These are phyloP conservation scores for Boletus vermiculosoides DNA, from an alignment of 768 basidiomycete species.

Conservation along the genomic window DNA sequence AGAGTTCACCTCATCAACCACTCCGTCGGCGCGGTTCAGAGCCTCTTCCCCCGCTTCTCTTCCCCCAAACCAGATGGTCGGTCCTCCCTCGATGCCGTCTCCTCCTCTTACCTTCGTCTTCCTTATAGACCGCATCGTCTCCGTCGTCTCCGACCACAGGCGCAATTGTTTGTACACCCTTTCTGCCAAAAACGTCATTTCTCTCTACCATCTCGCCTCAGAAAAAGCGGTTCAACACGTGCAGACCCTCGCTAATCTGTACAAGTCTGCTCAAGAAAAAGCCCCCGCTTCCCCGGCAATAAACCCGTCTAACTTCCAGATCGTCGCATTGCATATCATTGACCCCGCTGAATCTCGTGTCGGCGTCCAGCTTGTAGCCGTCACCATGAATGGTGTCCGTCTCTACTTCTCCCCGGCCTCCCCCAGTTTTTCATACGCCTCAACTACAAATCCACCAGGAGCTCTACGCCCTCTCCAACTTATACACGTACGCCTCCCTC, in stretches of 20 bases:
- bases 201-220: slow-evolving; percentile 59
- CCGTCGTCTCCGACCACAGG: slow-evolving; percentile 61
- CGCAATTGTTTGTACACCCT: slow-evolving; percentile 80
- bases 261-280: slow-evolving; percentile 77
- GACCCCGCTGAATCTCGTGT: slow-evolving; percentile 63
- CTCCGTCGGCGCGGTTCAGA: slow-evolving; percentile 74
- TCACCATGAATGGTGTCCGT: slow-evolving; percentile 80
- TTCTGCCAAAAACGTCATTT: slow-evolving; percentile 61
- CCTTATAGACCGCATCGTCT: slow-evolving; percentile 64
- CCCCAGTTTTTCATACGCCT: slow-evolving; percentile 48
- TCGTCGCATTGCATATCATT: slow-evolving; percentile 70
- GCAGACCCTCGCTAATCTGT: slow-evolving; percentile 74
- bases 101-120: slow-evolving; percentile 3
- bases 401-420: slow-evolving; percentile 73
- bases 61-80: slow-evolving; percentile 63
- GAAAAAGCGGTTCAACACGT: slow-evolving; percentile 68
- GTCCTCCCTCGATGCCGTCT: slow-evolving; percentile 18
- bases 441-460: slow-evolving; percentile 29
- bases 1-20: slow-evolving; percentile 84
- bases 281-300: slow-evolving; percentile 74
- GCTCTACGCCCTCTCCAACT: slow-evolving; percentile 53
- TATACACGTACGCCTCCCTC: slow-evolving; percentile 77
- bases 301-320: slow-evolving; percentile 65
- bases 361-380: slow-evolving; percentile 72
- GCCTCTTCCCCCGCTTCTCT: slow-evolving; percentile 75